Base-by-base conservation (phyloP, 306 rosid genomes). In the Prunus mira region DNA sequence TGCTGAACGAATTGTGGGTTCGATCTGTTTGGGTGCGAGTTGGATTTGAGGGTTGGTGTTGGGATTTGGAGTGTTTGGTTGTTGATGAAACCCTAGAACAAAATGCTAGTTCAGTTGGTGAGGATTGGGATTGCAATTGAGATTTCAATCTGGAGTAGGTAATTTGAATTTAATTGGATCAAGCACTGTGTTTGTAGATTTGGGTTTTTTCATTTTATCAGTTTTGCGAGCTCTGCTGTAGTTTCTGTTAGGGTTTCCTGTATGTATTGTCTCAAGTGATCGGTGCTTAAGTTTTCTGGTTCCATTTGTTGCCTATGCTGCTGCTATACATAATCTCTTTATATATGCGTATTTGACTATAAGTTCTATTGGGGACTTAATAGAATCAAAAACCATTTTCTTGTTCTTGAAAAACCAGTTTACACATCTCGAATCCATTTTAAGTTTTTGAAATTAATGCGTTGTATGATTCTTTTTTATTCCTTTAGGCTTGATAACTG, bases 1-100 rank as follows among this genome's bases (percentile, higher is more conserved):
- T 61, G 81, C 19, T 67, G 84, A 79, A 74, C 57, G 69, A 41
- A 70, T 30, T 51, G 62, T 60, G 76, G 77, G 68, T 76, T 85
- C 84, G 96, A 88, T 91, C 91, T 82, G 72, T 81, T 62, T 15
- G 54, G 56, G 70, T 78, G 43, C 24, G 72, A 75, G 50, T 9
- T 61, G 20, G 47, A 34, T 41, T 72, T 28, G 73, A 41, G 69
- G 71, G 67, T 38, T 65, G 51, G 18, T 55, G 20, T 69, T 46
- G 58, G 72, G 68, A 68, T 78, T 74, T 75, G 81, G 65, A 74
- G 38, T 63, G 52, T 55, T 57, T 81, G 77, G 58, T 34, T 61
- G 20, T 60, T 64, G 79, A 75, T 67, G 78, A 81, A 89, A 89
- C 92, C 93, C 89, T 87, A 87, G 80, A 82, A 65, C 47, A 4